A percentile compares a stretch with the other conserved stretches of the same genome.
These are phyloP conservation scores for Penicillium sp. DNA, from an alignment of 2,329 filamentous ascomycete species.

Conservation along the genomic window DNA sequence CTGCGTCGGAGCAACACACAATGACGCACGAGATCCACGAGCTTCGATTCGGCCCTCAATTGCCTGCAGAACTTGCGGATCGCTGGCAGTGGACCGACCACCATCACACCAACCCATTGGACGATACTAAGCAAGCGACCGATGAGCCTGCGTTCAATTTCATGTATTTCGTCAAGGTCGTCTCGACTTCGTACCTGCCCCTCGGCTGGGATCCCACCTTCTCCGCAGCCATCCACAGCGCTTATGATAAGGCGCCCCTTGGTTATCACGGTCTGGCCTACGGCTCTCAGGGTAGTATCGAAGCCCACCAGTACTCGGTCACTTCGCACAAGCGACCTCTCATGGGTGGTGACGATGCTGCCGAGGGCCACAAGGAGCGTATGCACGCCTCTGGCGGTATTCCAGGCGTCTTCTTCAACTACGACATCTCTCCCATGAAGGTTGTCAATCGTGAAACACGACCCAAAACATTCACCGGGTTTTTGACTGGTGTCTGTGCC, in stretches of 20 bases:
- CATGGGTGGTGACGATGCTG: slow-evolving; percentile 71
- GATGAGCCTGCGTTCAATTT: slow-evolving; percentile 84
- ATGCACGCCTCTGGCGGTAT: slow-evolving; percentile 87
- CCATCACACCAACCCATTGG: slow-evolving; percentile 79
- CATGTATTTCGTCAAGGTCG: slow-evolving; percentile 99
- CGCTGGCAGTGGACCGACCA: slow-evolving; percentile 74
- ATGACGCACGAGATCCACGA: slow-evolving; percentile 87
- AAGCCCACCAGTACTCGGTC: slow-evolving; percentile 97
- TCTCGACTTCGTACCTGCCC: slow-evolving; percentile 89
- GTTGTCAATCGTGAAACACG: slow-evolving; percentile 93
- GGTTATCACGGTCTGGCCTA: slow-evolving; percentile 64
- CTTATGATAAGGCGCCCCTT: slow-evolving; percentile 53
- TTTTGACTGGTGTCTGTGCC: slow-evolving; percentile 89
- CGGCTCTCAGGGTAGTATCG: slow-evolving; percentile 69
- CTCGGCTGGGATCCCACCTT: slow-evolving; percentile 72
- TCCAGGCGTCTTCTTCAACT: slow-evolving; percentile 96
- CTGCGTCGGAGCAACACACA: slow-evolving; percentile 65
- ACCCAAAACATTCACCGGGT: slow-evolving; percentile 82
- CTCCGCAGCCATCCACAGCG: slow-evolving; percentile 32
- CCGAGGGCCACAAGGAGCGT: slow-evolving; percentile 86
- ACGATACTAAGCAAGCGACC: slow-evolving; percentile 69
- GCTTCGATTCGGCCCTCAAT: slow-evolving; percentile 85
- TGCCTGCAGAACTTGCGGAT: slow-evolving; percentile 64
- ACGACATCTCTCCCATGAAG: slow-evolving; percentile 99
- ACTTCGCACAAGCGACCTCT: slow-evolving; percentile 93